Percentiles rank a stretch among this genome's conserved stretches.
Evolutionary conservation across 768 basidiomycete species (phyloP).

Genomic region (Boletus rubropictus): DNA sequence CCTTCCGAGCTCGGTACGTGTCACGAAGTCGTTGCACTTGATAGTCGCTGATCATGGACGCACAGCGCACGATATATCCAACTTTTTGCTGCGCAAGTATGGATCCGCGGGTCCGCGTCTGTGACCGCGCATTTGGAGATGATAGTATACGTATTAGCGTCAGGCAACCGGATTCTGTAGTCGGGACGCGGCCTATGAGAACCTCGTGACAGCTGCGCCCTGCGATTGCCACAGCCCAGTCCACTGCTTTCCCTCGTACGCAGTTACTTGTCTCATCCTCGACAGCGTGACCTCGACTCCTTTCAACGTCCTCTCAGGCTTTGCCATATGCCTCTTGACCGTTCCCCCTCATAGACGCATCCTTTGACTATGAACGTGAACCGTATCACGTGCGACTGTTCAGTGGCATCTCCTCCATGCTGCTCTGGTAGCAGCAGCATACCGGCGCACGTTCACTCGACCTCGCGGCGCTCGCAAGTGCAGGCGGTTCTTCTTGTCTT

Average conservation of each 20-base stretch:
- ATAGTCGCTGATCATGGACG: too few relatives aligned
- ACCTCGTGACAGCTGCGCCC: not conserved
- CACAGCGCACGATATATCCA: constrained; percentile 24
- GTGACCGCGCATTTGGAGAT: not conserved
- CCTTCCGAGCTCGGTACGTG: constrained; percentile 28
- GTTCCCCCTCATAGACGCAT: not conserved
- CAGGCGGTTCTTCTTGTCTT: not conserved
- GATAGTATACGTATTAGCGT: not conserved
- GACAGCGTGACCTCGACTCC: constrained; percentile 7
- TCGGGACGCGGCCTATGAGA: not conserved
- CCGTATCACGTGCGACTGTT: not conserved
- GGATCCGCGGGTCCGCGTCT: not conserved
- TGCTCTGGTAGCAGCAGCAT: constrained; percentile 8
- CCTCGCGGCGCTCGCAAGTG: constrained; percentile 3
- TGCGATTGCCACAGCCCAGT: not conserved
- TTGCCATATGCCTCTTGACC: not conserved
- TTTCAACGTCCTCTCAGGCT: not conserved
- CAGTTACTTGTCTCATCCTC: not conserved
- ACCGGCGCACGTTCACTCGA: not conserved
- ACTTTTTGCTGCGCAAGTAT: constrained; percentile 18
- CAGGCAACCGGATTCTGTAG: not conserved
- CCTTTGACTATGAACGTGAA: constrained; percentile 1
- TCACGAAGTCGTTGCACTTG: not conserved
- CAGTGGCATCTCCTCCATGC: not conserved
- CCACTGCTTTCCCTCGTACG: not conserved